Evolutionary conservation across 768 basidiomycete genomes (phyloP).

Genomic region (Xerocomus spinulosus): DNA sequence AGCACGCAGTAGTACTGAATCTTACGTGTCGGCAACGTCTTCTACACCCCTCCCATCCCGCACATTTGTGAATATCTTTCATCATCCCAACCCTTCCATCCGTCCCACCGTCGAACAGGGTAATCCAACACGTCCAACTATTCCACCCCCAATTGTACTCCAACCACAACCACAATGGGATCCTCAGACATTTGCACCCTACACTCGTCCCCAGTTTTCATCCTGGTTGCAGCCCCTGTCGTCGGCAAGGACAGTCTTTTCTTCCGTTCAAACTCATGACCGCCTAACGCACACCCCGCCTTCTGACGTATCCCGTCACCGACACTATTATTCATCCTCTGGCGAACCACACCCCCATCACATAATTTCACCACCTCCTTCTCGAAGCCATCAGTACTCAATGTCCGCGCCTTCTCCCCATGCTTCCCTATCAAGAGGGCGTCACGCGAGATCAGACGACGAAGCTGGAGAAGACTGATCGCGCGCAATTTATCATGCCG

Average conservation of each 20-base stretch:
- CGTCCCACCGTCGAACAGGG: conserved; percentile 14
- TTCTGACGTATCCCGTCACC: conserved; percentile 8
- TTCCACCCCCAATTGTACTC: conserved; percentile 58
- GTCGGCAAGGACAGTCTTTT: conserved; percentile 23
- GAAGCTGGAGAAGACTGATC: conserved; percentile 14
- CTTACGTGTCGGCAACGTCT: conserved; percentile 19
- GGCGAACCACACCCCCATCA: conserved; percentile 15
- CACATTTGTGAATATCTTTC: conserved; percentile 11
- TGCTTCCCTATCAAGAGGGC: conserved; percentile 12
- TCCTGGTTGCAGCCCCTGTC: conserved; percentile 34
- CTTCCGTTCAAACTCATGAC: conserved; percentile 15
- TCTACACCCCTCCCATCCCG: conserved; percentile 29
- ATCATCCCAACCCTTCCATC: conserved; percentile 18
- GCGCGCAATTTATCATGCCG: conserved; percentile 12
- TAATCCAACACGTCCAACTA: conserved; percentile 10
- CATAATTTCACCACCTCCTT: conserved; percentile 15
- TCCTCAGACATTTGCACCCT: conserved; percentile 35
- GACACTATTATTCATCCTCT: conserved; percentile 11
- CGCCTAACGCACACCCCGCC: conserved; percentile 9
- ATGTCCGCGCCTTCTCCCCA: conserved; percentile 11
- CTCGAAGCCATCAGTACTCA: conserved; percentile 13
- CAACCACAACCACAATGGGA: conserved; percentile 70
- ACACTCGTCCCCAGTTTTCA: conserved; percentile 35
- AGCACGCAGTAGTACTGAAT: conserved; percentile 11
- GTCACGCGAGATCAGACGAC: conserved; percentile 20